These are phyloP conservation scores for Serendipita vermifera DNA, from an alignment of 768 basidiomycete genomes.

Conservation along the genomic window DNA sequence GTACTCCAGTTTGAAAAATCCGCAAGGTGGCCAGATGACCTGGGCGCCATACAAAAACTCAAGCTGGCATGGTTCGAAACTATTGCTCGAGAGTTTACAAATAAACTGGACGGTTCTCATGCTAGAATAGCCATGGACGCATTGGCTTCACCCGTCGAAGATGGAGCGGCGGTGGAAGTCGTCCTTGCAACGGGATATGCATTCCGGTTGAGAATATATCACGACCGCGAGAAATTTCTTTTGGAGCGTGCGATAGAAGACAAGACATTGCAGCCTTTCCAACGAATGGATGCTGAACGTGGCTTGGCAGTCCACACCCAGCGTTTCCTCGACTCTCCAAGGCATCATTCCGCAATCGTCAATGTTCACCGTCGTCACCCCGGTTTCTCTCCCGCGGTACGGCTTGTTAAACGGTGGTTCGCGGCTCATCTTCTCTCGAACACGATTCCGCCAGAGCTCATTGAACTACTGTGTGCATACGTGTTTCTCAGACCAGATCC, in stretches of 20 bases:
- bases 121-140: slow-evolving; percentile 46
- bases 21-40: slow-evolving; percentile 87
- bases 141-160: slow-evolving; percentile 43
- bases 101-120: slow-evolving; percentile 34
- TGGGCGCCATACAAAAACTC: slow-evolving; percentile 82
- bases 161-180: slow-evolving; percentile 62
- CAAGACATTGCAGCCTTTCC: slow-evolving; percentile 20
- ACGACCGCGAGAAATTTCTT: slow-evolving; percentile 71
- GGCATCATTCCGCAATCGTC: slow-evolving; percentile 74
- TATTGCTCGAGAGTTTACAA: slow-evolving; percentile 54
- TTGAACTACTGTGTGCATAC: slow-evolving; percentile 73
- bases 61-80: slow-evolving; percentile 87
- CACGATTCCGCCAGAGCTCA: slow-evolving; percentile 62
- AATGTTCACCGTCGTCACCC: slow-evolving; percentile 65
- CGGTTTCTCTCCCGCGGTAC: slow-evolving; percentile 72
- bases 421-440: slow-evolving; percentile 66
- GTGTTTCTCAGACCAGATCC: slow-evolving; percentile 50
- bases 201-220: slow-evolving; percentile 71
- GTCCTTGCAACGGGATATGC: slow-evolving; percentile 74
- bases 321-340: slow-evolving; percentile 67
- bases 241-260: slow-evolving; percentile 55
- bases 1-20: slow-evolving; percentile 87
- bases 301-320: slow-evolving; percentile 48
- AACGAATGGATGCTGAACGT: slow-evolving; percentile 35
- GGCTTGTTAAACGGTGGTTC: slow-evolving; percentile 88